A percentile compares a stretch with the other conserved stretches of the same genome.
These are phyloP conservation scores for Panaeolus cyanescens DNA, from an alignment of 768 basidiomycete genomes.

Conservation along the genomic window DNA sequence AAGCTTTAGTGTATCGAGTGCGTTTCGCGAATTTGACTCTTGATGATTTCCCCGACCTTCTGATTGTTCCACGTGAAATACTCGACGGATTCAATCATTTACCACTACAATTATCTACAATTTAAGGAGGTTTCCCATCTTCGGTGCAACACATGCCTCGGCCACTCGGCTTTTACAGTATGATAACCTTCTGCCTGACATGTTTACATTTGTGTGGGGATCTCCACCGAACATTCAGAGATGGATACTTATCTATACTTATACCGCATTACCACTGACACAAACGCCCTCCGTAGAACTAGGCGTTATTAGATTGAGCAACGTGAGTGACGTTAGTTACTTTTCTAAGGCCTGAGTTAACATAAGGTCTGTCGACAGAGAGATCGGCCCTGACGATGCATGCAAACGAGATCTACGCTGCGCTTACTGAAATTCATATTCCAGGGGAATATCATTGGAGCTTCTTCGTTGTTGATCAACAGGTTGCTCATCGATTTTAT, in stretches of 20 bases:
- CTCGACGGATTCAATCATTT: not conserved
- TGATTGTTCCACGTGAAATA: slow-evolving; percentile 1
- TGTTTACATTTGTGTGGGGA: slow-evolving; percentile 3
- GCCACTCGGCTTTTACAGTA: not conserved
- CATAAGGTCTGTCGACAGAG: not conserved
- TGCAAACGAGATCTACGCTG: slow-evolving; percentile 6
- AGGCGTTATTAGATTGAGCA: not conserved
- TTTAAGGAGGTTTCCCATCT: not conserved
- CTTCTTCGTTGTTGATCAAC: slow-evolving; percentile 1
- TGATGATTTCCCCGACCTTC: not conserved
- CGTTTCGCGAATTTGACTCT: slow-evolving; percentile 1
- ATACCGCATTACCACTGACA: slow-evolving; percentile 1
- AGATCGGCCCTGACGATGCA: slow-evolving; percentile 5
- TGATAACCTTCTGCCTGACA: not conserved
- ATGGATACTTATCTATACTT: slow-evolving; percentile 3
- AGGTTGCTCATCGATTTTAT: not conserved
- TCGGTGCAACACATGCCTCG: not conserved
- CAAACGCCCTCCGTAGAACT: not conserved
- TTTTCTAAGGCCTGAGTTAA: not conserved
- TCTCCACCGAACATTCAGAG: not conserved
- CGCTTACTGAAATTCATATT: slow-evolving; percentile 1
- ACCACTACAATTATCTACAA: not conserved
- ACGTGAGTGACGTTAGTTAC: not conserved
- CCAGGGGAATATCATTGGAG: slow-evolving; percentile 4
- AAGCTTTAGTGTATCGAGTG: not conserved